phyloP scores from a whole-genome alignment of 305 asterid genomes.

The Fraxinus dipetala region DNA sequence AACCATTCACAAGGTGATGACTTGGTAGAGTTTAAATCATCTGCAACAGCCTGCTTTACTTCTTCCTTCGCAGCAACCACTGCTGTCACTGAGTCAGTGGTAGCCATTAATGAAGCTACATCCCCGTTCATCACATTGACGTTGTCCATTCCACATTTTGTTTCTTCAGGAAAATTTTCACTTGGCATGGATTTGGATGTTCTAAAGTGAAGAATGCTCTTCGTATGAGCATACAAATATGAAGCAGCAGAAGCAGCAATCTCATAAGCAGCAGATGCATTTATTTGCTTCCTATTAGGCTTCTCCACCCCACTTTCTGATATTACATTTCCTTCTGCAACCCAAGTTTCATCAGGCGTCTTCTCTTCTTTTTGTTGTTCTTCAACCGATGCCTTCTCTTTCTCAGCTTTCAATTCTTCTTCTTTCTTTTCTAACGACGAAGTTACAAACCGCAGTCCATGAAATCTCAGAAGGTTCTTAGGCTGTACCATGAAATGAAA shows the following conservation, averaged over 20 bases:
- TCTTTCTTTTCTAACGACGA: slow-evolving; percentile 89
- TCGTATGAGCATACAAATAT: slow-evolving; percentile 42
- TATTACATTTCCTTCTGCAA: slow-evolving; percentile 22
- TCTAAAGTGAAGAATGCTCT: slow-evolving; percentile 33
- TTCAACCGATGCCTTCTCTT: slow-evolving; percentile 39
- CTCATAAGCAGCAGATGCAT: slow-evolving; percentile 47
- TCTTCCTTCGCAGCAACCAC: slow-evolving; percentile 58
- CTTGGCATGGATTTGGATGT: slow-evolving; percentile 17
- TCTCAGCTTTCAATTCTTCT: slow-evolving; percentile 47
- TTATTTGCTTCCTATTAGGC: slow-evolving; percentile 33
- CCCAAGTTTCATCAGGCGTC: slow-evolving; percentile 23
- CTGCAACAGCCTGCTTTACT: slow-evolving; percentile 58
- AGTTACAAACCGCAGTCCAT: slow-evolving; percentile 57
- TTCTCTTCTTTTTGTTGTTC: slow-evolving; percentile 29
- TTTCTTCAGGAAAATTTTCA: slow-evolving; percentile 8
- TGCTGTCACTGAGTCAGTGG: slow-evolving; percentile 46
- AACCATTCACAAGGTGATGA: slow-evolving; percentile 55
- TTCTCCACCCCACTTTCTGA: slow-evolving; percentile 22
- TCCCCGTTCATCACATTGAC: slow-evolving; percentile 24
- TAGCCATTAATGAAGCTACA: slow-evolving; percentile 40
- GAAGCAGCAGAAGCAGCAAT: slow-evolving; percentile 54
- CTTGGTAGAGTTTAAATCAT: slow-evolving; percentile 37
- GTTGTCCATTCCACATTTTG: background rate
- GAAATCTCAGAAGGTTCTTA: slow-evolving; percentile 54
- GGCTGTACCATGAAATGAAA: slow-evolving; percentile 46